Percentiles rank a stretch among this genome's conserved stretches.
These are phyloP conservation scores for Maudiozyma saulgeensis DNA, from an alignment of 805 yeast species.

Conservation along the genomic window DNA sequence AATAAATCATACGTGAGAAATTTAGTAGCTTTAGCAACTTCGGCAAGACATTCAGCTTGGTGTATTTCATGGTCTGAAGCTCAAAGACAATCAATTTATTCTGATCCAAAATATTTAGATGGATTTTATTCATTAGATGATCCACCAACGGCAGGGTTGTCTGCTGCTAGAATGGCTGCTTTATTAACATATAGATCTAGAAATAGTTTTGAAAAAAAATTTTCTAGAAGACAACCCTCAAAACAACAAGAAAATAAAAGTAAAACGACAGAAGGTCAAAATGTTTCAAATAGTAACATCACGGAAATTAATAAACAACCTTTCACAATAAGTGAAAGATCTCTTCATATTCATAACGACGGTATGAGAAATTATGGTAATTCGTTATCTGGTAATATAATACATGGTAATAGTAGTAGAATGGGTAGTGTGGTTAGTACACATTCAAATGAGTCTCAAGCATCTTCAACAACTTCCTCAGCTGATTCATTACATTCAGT, in stretches of 20 bases:
- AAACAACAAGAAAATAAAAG: conserved; percentile 25
- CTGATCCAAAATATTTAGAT: conserved; percentile 87
- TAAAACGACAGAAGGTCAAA: background rate
- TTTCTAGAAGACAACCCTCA: conserved; percentile 74
- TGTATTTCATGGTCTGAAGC: conserved; percentile 99
- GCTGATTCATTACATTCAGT: conserved; percentile 21
- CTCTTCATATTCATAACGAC: conserved; percentile 82
- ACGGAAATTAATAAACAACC: conserved; percentile 20
- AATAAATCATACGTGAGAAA: conserved; percentile 61
- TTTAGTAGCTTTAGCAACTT: conserved; percentile 80
- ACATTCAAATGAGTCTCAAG: conserved; percentile 6
- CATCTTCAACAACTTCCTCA: conserved; percentile 8
- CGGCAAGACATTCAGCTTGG: conserved; percentile 96
- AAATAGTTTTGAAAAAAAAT: conserved; percentile 81
- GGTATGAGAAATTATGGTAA: conserved; percentile 39
- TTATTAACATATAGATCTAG: conserved; percentile 85
- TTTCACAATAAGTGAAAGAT: conserved; percentile 49
- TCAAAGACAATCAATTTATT: conserved; percentile 89
- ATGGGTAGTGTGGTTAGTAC: conserved; percentile 4
- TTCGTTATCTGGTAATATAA: conserved; percentile 4
- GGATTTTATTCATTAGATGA: conserved; percentile 75
- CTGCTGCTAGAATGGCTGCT: conserved; percentile 98
- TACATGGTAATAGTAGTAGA: background rate
- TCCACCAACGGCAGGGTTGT: conserved; percentile 77
- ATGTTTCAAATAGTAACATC: background rate